Percentiles rank a stretch among this genome's conserved stretches.
These are phyloP conservation scores for Monosporascus sp. DNA, from an alignment of 2,329 filamentous ascomycete genomes.

Conservation along the genomic window DNA sequence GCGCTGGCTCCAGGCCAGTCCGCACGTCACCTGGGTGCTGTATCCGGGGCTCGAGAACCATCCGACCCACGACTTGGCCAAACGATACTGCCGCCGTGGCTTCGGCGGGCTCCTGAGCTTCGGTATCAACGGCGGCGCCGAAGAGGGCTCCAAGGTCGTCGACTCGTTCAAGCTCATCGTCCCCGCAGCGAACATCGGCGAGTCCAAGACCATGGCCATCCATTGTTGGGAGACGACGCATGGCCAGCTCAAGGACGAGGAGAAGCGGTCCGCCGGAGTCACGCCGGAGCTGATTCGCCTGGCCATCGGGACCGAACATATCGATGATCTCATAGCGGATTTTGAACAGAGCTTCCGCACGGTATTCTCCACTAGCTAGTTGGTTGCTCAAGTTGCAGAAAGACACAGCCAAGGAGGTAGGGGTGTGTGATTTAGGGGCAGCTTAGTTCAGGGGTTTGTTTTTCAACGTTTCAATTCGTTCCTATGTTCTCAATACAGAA, in stretches of 20 bases:
- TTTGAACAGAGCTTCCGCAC: too few species aligned
- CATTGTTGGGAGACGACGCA: constrained; percentile 71
- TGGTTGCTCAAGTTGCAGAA: too few species aligned
- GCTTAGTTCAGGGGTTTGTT: too few species aligned
- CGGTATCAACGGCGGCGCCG: constrained; percentile 37
- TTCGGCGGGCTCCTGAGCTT: constrained; percentile 68
- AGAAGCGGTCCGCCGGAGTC: too few species aligned
- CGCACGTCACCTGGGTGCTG: constrained; percentile 65
- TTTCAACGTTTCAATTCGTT: too few species aligned
- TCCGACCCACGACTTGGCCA: constrained; percentile 56
- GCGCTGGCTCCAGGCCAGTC: constrained; percentile 62
- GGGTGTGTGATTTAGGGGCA: too few species aligned
- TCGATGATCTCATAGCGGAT: too few species aligned
- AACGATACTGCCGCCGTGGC: constrained; percentile 63
- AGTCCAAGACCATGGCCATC: constrained; percentile 67
- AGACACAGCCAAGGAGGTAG: too few species aligned
- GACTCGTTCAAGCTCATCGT: constrained; percentile 69
- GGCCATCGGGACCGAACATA: too few species aligned
- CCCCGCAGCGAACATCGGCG: constrained; percentile 69
- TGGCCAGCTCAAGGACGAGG: constrained; percentile 62
- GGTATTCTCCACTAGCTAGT: too few species aligned
- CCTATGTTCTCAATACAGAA: too few species aligned
- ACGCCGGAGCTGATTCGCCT: too few species aligned
- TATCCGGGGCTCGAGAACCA: constrained; percentile 66
- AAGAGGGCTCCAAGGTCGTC: constrained; percentile 46